These are phyloP conservation scores for Suillus tomentosus DNA, from an alignment of 768 basidiomycete species.

Conservation along the genomic window DNA sequence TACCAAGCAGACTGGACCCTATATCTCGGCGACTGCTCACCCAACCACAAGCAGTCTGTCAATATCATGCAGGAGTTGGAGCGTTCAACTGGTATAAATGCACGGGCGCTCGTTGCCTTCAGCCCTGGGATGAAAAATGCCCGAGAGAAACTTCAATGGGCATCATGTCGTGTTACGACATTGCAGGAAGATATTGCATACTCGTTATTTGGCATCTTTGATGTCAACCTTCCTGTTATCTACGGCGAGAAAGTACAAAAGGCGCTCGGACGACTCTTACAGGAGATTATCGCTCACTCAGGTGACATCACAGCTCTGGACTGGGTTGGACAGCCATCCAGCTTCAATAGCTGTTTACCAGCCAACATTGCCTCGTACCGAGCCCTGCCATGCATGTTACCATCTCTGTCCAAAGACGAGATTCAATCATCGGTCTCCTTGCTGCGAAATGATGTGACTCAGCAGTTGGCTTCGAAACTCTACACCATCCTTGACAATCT, in stretches of 20 bases:
- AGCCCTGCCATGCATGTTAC: background rate
- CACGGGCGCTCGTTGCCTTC: background rate
- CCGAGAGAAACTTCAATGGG: slow-evolving; percentile 1
- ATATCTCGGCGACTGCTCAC: background rate
- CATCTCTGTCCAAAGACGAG: background rate
- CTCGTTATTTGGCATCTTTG: background rate
- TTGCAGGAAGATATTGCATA: background rate
- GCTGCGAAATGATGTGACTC: background rate
- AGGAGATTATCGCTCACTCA: background rate
- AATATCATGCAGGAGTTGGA: background rate
- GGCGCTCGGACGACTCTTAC: background rate
- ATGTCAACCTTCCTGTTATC: background rate
- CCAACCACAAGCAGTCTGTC: background rate
- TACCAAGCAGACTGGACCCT: background rate
- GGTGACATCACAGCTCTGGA: background rate
- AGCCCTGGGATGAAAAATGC: background rate
- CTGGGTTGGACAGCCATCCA: background rate
- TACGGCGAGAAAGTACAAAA: background rate
- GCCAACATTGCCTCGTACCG: background rate
- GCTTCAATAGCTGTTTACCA: background rate
- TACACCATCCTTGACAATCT: background rate
- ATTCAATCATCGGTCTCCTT: background rate
- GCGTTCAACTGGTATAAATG: background rate
- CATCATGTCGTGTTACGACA: background rate
- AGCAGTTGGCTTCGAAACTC: background rate